Percentiles rank a stretch among this genome's conserved stretches.
phyloP scores from a whole-genome alignment of 768 basidiomycete genomes.

The Kwoniella newhampshirensis region DNA sequence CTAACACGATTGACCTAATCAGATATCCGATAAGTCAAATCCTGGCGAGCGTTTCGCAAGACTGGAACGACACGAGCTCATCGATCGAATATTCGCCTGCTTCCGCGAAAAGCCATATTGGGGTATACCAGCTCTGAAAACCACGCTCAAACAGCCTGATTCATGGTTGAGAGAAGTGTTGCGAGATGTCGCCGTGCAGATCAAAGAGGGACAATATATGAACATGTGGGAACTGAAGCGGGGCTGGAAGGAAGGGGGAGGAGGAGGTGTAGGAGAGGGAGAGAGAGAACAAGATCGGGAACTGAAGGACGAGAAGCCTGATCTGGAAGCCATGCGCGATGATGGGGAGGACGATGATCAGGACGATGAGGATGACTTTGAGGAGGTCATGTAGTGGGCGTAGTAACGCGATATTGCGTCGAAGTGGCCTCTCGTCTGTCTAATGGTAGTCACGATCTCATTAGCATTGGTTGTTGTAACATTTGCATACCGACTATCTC shows the following conservation, averaged over 20 bases:
- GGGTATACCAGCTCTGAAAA: slow-evolving; percentile 51
- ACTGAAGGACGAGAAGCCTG: too few species aligned
- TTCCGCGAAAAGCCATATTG: slow-evolving; percentile 80
- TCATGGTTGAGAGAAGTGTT: slow-evolving; percentile 39
- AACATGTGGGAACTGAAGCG: slow-evolving; percentile 40
- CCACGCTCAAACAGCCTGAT: slow-evolving; percentile 38
- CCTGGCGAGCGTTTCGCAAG: slow-evolving; percentile 77
- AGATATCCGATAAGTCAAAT: slow-evolving; percentile 18
- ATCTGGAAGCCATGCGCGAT: background rate
- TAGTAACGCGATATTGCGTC: too few species aligned
- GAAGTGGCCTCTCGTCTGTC: too few species aligned
- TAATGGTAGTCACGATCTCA: too few species aligned
- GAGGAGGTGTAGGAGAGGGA: slow-evolving; percentile 1
- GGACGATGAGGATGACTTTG: slow-evolving; percentile 1
- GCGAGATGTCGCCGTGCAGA: slow-evolving; percentile 36
- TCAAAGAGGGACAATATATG: slow-evolving; percentile 34
- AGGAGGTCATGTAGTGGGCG: too few species aligned
- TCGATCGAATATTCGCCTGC: slow-evolving; percentile 75
- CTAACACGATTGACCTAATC: too few species aligned
- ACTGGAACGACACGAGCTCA: slow-evolving; percentile 80
- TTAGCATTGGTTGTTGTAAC: too few species aligned
- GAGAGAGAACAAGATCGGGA: slow-evolving; percentile 2
- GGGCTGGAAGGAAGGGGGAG: slow-evolving; percentile 15
- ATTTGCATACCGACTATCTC: too few species aligned
- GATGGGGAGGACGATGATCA: background rate